Evolutionary conservation across 2,329 filamentous ascomycete species (phyloP).

Genomic region (Colletotrichum endophyticum): DNA sequence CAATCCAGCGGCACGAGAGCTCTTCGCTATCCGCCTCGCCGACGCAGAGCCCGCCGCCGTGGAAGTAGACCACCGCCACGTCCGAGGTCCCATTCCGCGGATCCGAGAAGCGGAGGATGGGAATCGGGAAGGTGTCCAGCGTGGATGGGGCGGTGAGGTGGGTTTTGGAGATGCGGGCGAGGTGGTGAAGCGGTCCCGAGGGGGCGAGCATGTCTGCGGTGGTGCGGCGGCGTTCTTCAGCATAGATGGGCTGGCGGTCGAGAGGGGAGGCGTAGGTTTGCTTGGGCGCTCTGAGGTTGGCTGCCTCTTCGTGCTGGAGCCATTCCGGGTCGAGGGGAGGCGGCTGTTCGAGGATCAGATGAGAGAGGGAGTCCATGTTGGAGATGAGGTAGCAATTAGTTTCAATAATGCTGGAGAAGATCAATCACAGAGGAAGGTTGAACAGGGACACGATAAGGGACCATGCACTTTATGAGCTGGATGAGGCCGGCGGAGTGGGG

Average conservation of each 20-base stretch:
- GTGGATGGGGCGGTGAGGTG: conserved; percentile 35
- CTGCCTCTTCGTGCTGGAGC: conserved; percentile 40
- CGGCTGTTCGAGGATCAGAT: not conserved
- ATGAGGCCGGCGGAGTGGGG: not conserved
- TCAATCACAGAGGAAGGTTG: not conserved
- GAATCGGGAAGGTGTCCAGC: conserved; percentile 36
- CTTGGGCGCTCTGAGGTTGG: conserved; percentile 29
- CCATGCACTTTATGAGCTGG: not conserved
- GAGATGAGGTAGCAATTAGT: not conserved
- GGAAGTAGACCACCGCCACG: conserved; percentile 47
- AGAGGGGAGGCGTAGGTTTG: conserved; percentile 28
- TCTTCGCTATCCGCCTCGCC: conserved; percentile 56
- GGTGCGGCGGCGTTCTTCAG: conserved; percentile 41
- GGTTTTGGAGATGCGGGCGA: conserved; percentile 36
- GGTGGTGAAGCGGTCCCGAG: conserved; percentile 38
- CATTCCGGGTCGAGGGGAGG: conserved; percentile 46
- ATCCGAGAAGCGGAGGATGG: conserved; percentile 37
- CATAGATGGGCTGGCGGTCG: conserved; percentile 44
- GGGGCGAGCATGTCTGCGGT: conserved; percentile 39
- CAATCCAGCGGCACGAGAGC: conserved; percentile 47
- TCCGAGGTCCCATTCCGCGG: conserved; percentile 16
- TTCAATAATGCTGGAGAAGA: not conserved
- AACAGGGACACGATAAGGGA: not conserved
- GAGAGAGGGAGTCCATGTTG: not conserved
- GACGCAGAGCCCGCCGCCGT: conserved; percentile 52